Base-by-base conservation (phyloP, 148 eudicot genomes). In the Rhododendron henanense region DNA sequence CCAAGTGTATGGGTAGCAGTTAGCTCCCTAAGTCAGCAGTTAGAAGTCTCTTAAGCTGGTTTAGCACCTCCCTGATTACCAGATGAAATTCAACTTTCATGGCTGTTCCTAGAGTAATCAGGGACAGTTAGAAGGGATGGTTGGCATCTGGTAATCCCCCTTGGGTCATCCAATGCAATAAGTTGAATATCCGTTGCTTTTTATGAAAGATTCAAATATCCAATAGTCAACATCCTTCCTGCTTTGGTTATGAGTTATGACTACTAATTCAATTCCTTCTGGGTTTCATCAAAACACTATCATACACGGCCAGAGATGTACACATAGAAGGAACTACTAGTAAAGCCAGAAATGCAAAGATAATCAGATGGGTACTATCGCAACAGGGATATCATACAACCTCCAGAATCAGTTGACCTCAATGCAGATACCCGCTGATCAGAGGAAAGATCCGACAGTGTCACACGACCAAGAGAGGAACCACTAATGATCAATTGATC, bases 401-500 rank as follows among this genome's bases (percentile, higher is more conserved):
- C 98, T 94, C 92, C 89, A 69, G 88, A 90, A 89, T 89, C 84
- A 83, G 79, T 74, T 44, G 94, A 85, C 87, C 79, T 89, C 82
- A 95, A 87, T 41, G 88, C 84, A 63, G 92, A 86, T 79, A 93
- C 93, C 81, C 50, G 91, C 85, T 90, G 93, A 89, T 90, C 92
- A 87, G 95, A 88, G 82, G 94, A 88, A 87, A 87, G 88, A 90
- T 90, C 92, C 45, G 90, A 92, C 76, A 92, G 81, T 44, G 92
- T 87, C 81, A 95, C 87, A 63, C 87, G 59, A 53, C 98, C 98
- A 78, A 83, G 83, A 73, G 94, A 87, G 28, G 96, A 95, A 85
- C 97, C 97, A 85, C 95, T 88, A 82, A 93, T n/a, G 75, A 95
- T 86, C 87, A 93, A 87, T 85, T 93, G 96, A 85, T 90, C 94